These are phyloP conservation scores for Bipolaris cookei DNA, from an alignment of 2,329 filamentous ascomycete species.

Conservation along the genomic window DNA sequence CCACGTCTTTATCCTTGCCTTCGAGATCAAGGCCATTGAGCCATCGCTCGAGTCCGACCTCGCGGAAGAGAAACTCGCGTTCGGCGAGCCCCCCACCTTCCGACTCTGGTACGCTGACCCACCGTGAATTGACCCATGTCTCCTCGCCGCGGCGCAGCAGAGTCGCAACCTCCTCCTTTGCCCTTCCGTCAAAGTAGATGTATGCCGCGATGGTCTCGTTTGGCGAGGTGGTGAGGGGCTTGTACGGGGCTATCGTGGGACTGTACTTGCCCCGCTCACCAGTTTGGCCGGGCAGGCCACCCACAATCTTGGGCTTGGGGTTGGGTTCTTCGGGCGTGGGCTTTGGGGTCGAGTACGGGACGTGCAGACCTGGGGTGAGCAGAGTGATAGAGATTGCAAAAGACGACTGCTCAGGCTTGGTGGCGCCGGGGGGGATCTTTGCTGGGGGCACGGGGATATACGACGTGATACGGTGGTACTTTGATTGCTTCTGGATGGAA, in stretches of 20 bases:
- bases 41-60: slow-evolving; percentile 95
- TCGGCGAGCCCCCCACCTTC: slow-evolving; percentile 95
- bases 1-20: slow-evolving; percentile 76
- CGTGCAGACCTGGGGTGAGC: slow-evolving; percentile 82
- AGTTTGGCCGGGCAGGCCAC: slow-evolving; percentile 65
- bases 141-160: slow-evolving; percentile 90
- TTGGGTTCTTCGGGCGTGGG: slow-evolving; percentile 75
- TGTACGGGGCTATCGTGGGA: slow-evolving; percentile 77
- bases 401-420: slow-evolving; percentile 87
- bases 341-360: slow-evolving; percentile 92
- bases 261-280: slow-evolving; percentile 60
- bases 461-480: slow-evolving; percentile 89
- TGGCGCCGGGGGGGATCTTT: slow-evolving; percentile 69
- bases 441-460: slow-evolving; percentile 96
- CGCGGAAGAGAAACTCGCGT: slow-evolving; percentile 94
- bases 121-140: slow-evolving; percentile 98
- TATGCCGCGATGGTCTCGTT: slow-evolving; percentile 99
- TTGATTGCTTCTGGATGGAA: slow-evolving; percentile 92
- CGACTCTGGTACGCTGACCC: slow-evolving; percentile 90
- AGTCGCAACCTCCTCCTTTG: slow-evolving; percentile 96
- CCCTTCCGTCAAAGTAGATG: slow-evolving; percentile 96
- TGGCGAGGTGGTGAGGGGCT: slow-evolving; percentile 87
- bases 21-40: slow-evolving; percentile 95
- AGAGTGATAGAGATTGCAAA: slow-evolving; percentile 99
- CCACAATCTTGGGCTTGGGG: slow-evolving; percentile 82